Evolutionary conservation across 208 protist species (phyloP).

Genomic region (Trypanosoma grayi): DNA sequence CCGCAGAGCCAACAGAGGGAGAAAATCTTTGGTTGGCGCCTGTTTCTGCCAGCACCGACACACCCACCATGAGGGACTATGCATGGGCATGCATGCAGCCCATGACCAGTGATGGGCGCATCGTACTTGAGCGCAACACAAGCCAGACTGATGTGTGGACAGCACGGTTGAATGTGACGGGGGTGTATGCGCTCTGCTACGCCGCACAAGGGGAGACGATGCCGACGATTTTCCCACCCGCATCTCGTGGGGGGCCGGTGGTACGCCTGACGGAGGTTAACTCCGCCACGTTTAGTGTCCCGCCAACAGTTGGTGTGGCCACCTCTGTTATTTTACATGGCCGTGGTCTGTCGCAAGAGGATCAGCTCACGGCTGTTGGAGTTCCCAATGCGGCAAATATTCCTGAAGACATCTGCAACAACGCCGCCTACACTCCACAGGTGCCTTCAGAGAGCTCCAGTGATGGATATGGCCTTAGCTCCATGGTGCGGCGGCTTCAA

Average conservation of each 20-base stretch:
- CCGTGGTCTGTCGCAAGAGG: slow-evolving; percentile 59
- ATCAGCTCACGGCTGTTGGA: slow-evolving; percentile 60
- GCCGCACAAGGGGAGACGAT: not conserved
- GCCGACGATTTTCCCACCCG: slow-evolving; percentile 53
- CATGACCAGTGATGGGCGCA: slow-evolving; percentile 12
- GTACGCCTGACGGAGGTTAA: slow-evolving; percentile 50
- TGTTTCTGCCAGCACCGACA: not conserved
- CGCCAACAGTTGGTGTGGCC: slow-evolving; percentile 21
- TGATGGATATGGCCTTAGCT: slow-evolving; percentile 15
- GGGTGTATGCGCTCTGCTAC: slow-evolving; percentile 75
- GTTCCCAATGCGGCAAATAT: slow-evolving; percentile 25
- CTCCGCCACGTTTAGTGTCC: slow-evolving; percentile 28
- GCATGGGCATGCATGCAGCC: slow-evolving; percentile 28
- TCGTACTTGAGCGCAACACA: slow-evolving; percentile 32
- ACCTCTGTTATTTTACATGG: slow-evolving; percentile 49
- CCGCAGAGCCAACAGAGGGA: slow-evolving; percentile 10
- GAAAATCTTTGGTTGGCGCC: slow-evolving; percentile 40
- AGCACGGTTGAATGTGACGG: slow-evolving; percentile 9
- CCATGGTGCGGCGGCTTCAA: slow-evolving; percentile 34
- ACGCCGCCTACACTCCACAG: slow-evolving; percentile 50
- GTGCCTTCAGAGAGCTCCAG: slow-evolving; percentile 26
- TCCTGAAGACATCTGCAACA: slow-evolving; percentile 76
- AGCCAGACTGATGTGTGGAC: slow-evolving; percentile 29
- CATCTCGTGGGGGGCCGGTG: slow-evolving; percentile 42
- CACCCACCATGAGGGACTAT: slow-evolving; percentile 9